phyloP scores from a whole-genome alignment of 1,284 basidiomycete genomes.

The Ceratobasidium sp. region DNA sequence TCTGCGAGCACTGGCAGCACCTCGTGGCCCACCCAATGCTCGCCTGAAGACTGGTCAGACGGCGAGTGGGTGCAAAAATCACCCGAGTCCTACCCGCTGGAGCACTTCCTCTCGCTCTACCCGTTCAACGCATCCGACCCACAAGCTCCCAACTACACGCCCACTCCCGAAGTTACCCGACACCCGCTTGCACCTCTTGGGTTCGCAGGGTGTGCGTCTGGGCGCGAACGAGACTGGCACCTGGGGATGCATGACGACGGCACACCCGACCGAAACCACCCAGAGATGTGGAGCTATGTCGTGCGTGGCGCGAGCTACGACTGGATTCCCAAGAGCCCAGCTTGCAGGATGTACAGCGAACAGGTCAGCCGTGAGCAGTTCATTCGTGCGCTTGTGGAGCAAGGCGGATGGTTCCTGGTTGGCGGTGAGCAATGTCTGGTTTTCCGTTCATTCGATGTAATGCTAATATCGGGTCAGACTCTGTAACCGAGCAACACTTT shows the following conservation, averaged over 20 bases:
- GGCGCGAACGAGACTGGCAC: slow-evolving; percentile 68
- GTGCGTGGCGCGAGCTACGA: slow-evolving; percentile 53
- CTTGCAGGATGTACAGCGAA: slow-evolving; percentile 53
- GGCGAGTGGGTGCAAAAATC: slow-evolving; percentile 38
- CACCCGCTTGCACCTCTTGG: slow-evolving; percentile 62
- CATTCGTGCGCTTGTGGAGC: slow-evolving; percentile 64
- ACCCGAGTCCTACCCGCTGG: slow-evolving; percentile 22
- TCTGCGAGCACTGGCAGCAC: background rate
- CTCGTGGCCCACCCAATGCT: slow-evolving; percentile 35
- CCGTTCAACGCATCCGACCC: slow-evolving; percentile 31
- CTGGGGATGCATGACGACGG: slow-evolving; percentile 59
- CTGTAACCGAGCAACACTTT: slow-evolving; percentile 72
- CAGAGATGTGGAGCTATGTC: slow-evolving; percentile 48
- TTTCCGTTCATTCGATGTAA: background rate
- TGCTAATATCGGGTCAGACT: slow-evolving; percentile 54
- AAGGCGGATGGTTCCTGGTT: slow-evolving; percentile 70
- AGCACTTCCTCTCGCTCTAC: slow-evolving; percentile 29
- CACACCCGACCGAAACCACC: slow-evolving; percentile 60
- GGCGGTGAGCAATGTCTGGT: slow-evolving; percentile 58
- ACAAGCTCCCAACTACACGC: background rate
- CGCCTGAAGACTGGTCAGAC: slow-evolving; percentile 39
- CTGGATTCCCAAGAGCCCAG: slow-evolving; percentile 57
- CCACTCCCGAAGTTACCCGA: slow-evolving; percentile 40
- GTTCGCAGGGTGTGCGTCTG: slow-evolving; percentile 65
- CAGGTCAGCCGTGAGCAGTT: slow-evolving; percentile 54